A percentile compares a stretch with the other conserved stretches of the same genome.
phyloP scores from a whole-genome alignment of 2,329 filamentous ascomycete genomes.

The Nemania sp. region DNA sequence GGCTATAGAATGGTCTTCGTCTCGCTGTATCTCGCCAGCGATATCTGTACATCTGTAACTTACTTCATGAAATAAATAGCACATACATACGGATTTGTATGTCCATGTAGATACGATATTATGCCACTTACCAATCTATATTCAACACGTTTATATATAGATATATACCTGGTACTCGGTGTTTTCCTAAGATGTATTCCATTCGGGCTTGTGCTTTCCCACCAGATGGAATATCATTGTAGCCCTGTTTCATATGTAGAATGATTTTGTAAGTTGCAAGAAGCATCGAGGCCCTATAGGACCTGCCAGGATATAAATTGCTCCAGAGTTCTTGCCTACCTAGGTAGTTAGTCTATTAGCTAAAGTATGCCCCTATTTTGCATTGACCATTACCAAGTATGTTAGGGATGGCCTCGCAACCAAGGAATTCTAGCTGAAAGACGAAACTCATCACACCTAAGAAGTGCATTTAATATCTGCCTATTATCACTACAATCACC shows the following conservation, averaged over 20 bases:
- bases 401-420: not conserved
- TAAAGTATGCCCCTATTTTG: not conserved
- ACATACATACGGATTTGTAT: not conserved
- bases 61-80: not conserved
- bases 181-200: not conserved
- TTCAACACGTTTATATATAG: not conserved
- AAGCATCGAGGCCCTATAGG: slow-evolving; percentile 11
- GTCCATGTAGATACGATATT: not conserved
- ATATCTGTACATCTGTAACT: slow-evolving; percentile 3
- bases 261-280: slow-evolving; percentile 6
- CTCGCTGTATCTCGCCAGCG: not conserved
- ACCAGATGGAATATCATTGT: not conserved
- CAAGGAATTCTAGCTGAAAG: slow-evolving; percentile 6
- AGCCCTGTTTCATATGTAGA: slow-evolving; percentile 11
- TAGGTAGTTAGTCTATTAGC: not conserved
- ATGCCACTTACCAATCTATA: not conserved
- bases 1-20: slow-evolving; percentile 7
- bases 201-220: not conserved
- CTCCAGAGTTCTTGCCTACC: slow-evolving; percentile 12
- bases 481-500: slow-evolving; percentile 10
- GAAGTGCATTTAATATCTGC: slow-evolving; percentile 25
- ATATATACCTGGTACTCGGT: slow-evolving; percentile 1
- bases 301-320: not conserved
- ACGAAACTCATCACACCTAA: slow-evolving; percentile 23
- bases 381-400: not conserved